Conservation (phyloP, 1,284 basidiomycete species). For the Trichosporon asahii region DNA sequence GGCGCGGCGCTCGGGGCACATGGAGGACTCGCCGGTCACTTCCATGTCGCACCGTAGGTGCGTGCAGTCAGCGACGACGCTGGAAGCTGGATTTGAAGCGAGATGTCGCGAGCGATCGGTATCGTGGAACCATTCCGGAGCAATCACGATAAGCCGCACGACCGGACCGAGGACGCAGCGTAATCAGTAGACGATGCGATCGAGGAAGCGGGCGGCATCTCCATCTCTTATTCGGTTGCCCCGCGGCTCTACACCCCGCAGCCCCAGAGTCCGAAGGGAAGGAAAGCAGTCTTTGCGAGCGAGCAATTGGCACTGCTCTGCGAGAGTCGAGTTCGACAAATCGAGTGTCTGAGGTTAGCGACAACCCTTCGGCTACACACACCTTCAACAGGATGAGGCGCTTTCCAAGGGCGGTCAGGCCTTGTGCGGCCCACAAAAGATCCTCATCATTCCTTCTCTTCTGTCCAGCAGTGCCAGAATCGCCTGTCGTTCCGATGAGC, state of each 20-base stretch:
- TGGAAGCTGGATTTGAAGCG: neutral
- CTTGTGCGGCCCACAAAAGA: conserved; percentile 23
- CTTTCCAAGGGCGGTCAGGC: conserved; percentile 25
- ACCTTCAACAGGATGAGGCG: conserved; percentile 40
- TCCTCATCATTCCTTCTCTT: conserved; percentile 6
- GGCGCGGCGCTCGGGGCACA: neutral
- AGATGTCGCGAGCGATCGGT: neutral
- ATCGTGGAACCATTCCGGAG: no score
- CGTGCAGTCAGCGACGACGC: neutral
- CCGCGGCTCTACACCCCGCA: neutral
- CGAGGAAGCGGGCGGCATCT: neutral
- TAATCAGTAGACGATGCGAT: neutral
- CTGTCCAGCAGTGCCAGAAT: neutral
- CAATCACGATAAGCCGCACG: no score
- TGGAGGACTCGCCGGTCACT: neutral
- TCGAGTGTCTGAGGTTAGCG: conserved; percentile 33
- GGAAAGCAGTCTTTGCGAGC: neutral
- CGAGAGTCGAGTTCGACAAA: conserved; percentile 26
- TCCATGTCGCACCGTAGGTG: no score
- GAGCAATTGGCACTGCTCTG: neutral
- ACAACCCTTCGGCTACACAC: conserved; percentile 13
- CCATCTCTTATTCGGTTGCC: neutral
- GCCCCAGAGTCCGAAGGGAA: neutral
- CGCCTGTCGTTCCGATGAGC: neutral
- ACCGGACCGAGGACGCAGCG: no score